These are phyloP conservation scores for Stagonosporopsis vannaccii DNA, from an alignment of 2,329 filamentous ascomycete genomes.

Conservation along the genomic window DNA sequence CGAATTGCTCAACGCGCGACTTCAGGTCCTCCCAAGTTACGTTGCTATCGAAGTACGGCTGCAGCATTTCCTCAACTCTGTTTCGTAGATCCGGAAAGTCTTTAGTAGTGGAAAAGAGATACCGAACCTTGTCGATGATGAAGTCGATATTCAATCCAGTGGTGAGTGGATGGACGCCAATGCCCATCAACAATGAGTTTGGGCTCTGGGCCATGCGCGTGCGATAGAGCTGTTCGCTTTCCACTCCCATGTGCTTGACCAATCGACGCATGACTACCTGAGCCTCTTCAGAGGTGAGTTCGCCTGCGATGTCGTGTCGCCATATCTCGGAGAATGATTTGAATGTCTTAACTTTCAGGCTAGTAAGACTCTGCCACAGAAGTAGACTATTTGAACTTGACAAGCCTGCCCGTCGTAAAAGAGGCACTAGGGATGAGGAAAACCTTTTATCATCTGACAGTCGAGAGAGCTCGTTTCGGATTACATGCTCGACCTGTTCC, in stretches of 20 bases:
- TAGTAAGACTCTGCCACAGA: slow-evolving; percentile 20
- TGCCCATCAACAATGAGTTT: slow-evolving; percentile 21
- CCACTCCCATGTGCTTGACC: slow-evolving; percentile 15
- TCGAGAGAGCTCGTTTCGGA: slow-evolving; percentile 22
- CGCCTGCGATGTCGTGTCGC: slow-evolving; percentile 32
- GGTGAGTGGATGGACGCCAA: slow-evolving; percentile 33
- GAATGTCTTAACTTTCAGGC: slow-evolving; percentile 26
- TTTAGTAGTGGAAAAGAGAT: slow-evolving; percentile 15
- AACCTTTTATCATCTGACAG: slow-evolving; percentile 17
- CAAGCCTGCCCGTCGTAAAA: slow-evolving; percentile 18
- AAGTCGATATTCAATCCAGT: slow-evolving; percentile 34
- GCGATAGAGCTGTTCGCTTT: neutral
- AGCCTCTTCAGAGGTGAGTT: slow-evolving; percentile 30
- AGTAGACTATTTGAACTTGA: neutral
- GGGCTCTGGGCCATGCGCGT: slow-evolving; percentile 1
- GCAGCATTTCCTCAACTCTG: slow-evolving; percentile 23
- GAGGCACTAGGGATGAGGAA: neutral
- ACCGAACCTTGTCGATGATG: slow-evolving; percentile 28
- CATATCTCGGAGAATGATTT: slow-evolving; percentile 21
- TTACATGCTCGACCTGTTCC: slow-evolving; percentile 29
- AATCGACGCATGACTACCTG: slow-evolving; percentile 34
- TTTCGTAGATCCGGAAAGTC: slow-evolving; percentile 2
- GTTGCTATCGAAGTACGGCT: slow-evolving; percentile 22
- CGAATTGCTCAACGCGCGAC: slow-evolving; percentile 27
- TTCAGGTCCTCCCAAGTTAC: slow-evolving; percentile 28